Conservation (phyloP, 129 eudicot genomes). For the Artemisia argyi region DNA sequence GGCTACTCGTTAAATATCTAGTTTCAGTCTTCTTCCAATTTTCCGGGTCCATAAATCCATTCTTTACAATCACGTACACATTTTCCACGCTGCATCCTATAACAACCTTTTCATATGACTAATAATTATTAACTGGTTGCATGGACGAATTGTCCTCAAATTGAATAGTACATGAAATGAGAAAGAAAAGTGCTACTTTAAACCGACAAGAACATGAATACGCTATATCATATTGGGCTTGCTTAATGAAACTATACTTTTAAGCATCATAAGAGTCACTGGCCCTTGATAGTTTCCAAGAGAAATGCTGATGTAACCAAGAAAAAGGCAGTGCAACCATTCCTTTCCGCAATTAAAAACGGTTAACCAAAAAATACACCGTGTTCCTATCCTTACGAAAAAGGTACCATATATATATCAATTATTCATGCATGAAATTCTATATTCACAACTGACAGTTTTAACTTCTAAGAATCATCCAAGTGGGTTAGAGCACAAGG, state of each 20-base stretch:
- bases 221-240: neutral
- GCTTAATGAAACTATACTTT: neutral
- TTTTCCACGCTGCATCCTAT: too few relatives aligned
- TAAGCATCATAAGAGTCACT: neutral
- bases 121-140: neutral
- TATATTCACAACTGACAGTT: slow-evolving; percentile 22
- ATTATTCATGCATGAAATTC: slow-evolving; percentile 12
- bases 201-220: neutral
- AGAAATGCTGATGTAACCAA: slow-evolving; percentile 21
- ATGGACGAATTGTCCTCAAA: neutral
- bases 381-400: slow-evolving; percentile 1
- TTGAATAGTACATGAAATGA: slow-evolving; percentile 2
- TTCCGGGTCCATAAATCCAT: too few relatives aligned
- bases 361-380: neutral
- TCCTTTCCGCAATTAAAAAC: neutral
- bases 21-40: too few relatives aligned
- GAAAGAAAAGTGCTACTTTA: neutral
- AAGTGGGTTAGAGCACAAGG: too few relatives aligned
- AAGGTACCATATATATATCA: neutral
- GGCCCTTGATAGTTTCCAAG: slow-evolving; percentile 31
- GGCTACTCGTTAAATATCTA: too few relatives aligned
- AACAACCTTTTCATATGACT: too few relatives aligned
- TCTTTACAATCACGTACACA: too few relatives aligned
- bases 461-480: slow-evolving; percentile 38
- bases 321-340: neutral